Evolutionary conservation across 768 basidiomycete species (phyloP), one percentile per base, ranked within the genome.

Genomic region (Hygrocybe coccinea): DNA sequence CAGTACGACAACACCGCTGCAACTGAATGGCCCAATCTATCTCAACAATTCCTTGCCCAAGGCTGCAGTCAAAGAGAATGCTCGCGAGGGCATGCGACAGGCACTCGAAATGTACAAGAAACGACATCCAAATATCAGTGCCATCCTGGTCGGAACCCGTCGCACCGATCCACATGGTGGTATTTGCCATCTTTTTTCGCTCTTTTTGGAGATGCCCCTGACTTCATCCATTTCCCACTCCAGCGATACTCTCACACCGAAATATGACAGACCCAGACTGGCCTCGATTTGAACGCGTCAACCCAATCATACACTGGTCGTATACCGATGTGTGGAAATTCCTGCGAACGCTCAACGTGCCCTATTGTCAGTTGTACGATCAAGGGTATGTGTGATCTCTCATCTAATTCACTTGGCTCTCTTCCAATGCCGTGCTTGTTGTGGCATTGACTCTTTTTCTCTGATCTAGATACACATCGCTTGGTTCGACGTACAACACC

Each of bases 221-320:
- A 14, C 14, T 29, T 49, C 44, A 44, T 53, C 41, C 50, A 46
- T 46, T 5, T 12, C 29, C 45, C 48, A n/a, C 12, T 54, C 47
- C 52, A 95, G 92, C 83, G 3, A 81, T 70, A n/a, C 78, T 97
- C 55, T 78, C 82, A 0, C 80, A 84, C 62, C 79, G 81, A 53
- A 86, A 85, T 59, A 87, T 82, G 68, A 97, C 94, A 4, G 97
- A 99, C 69, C 73, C 82, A 0, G 87, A 79, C 53, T 99, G 97
- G 97, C 95, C 97, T 6, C 63, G 67, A 4, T 93, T 93, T 62
- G 86, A 92, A 66, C 84, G 97, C 17, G 82, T 98, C 17, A 95
- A 98, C 66, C 97, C 97, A 0, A 88, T 99, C 63, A 89, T 99
- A 55, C 86, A 97, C 66, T 99, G 97, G 97, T 78, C 84, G 1